Base-by-base conservation (phyloP, 164 flowering plant genomes). In the Tetrastigma voinierianum region DNA sequence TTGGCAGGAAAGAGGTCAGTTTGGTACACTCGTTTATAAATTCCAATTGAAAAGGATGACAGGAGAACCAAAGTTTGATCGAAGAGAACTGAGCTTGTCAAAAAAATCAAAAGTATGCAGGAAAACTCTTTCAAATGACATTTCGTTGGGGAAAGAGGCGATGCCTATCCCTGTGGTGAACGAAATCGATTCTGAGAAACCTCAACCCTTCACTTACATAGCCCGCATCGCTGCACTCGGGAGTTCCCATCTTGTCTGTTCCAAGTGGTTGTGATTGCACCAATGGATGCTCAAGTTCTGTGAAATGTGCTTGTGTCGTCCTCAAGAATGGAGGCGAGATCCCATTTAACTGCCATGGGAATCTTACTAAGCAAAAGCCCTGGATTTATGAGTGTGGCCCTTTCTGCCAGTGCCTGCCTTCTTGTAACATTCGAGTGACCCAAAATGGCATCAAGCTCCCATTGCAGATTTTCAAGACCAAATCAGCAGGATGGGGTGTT, bases 381-480 rank as follows among this genome's bases (percentile, higher is more conserved):
- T 16, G 59, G 1, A 32, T 71, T 14, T 57, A 75, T 40, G 79
- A 76, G 61, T 76, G 79, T 57, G 72, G 76, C 1, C 72, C 78
- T 10, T 61, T 23, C 0, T 71, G 79, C 48, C 65, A 65, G 51
- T 72, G 76, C 57, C 60, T 61, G 5, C 57, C 65, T 6, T 52
- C 70, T 56, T 76, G 79, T 45, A 43, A 4, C 10, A 76, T 72
- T 51, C 64, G 73, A 51, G 70, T 65, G 0, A 44, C 64, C 54
- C 78, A 76, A 57, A n/a, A n/a, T n/a, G n/a, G n/a, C n/a, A n/a
- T n/a, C n/a, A n/a, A n/a, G n/a, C n/a, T n/a, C n/a, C n/a, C 64
- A 51, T 32, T 75, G 78, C 13, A 51, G 15, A 11, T 1, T 47
- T 56, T n/a, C n/a, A 64, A 52, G 67, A 71, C 75, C 17, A 12